Evolutionary conservation across 106 monocot genomes (phyloP), one percentile per base, ranked within the genome.

Genomic region (Alisma plantagoaquatica): DNA sequence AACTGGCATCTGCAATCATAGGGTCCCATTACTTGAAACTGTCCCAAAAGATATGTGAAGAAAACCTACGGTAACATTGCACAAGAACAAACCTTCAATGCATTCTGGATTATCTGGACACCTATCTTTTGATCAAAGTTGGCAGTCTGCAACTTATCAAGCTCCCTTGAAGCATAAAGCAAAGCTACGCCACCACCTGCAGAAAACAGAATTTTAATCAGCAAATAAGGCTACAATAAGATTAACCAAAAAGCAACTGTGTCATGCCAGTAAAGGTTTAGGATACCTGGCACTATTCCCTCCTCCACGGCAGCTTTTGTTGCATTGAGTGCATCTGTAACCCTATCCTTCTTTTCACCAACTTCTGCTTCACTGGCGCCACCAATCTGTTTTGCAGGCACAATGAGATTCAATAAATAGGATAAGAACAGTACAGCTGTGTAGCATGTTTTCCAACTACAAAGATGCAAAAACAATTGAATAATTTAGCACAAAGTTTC

Each of bases 121-220:
- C 79, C 84, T 46, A 84, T 84, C 57, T 84, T 78, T 65, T 84
- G 78, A 61, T 84, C 84, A 65, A 84, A 84, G 49, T 79, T 84
- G 27, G 78, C 78, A 43, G 78, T 75, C 2, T 75, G 75, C 72
- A 84, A 47, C 35, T 79, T 79, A 16, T 70, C 72, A 21, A 79
- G 59, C 53, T 79, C 79, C 41, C 41, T 72, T n/a, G 84, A 75
- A 18, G 79, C 84, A 62, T 85, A 75, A 1, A 85, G 72, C 35
- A 85, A 70, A 11, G 84, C 79, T 55, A 85, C 75, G 42, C 79
- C 84, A 24, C 84, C 84, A 50, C 84, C 79, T 80, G 30, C 0
- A 25, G 4, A 46, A 23, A 22, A n/a, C n/a, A n/a, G n/a, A n/a
- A n/a, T n/a, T n/a, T n/a, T n/a, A n/a, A n/a, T n/a, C n/a, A n/a